phyloP scores from a whole-genome alignment of 176 grass and related monocot species.

The Oryza rufipogon region DNA sequence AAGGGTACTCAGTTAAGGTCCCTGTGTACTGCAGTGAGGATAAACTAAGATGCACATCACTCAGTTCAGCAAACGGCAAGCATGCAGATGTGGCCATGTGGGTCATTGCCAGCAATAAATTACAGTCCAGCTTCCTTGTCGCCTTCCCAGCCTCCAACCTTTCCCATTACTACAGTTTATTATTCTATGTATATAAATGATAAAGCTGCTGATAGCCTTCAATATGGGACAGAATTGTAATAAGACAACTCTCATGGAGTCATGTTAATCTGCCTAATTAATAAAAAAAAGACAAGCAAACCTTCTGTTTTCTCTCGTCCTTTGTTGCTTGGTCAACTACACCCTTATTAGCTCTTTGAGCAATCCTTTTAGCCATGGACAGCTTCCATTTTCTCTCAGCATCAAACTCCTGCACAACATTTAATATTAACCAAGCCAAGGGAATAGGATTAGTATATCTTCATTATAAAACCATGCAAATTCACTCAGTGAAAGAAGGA shows the following conservation, averaged over 20 bases:
- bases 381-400: constrained; percentile 98
- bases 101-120: neutral
- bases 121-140: neutral
- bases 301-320: constrained; percentile 95
- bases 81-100: neutral
- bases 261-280: neutral
- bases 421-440: constrained; percentile 37
- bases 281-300: constrained; percentile 35
- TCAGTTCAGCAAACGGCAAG: neutral
- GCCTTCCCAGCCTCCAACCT: neutral
- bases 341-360: constrained; percentile 77
- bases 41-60: neutral
- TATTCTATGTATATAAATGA: neutral
- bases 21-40: neutral
- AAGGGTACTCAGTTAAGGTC: neutral
- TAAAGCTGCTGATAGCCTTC: neutral
- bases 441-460: constrained; percentile 6
- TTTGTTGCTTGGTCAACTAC: constrained; percentile 77
- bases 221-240: neutral
- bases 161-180: neutral
- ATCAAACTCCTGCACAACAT: constrained; percentile 81
- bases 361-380: constrained; percentile 91
- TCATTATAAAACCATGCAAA: neutral
- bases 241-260: neutral
- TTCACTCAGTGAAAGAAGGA: neutral